Evolutionary conservation across 2,329 filamentous ascomycete genomes (phyloP), one percentile per base, ranked within the genome.

Genomic region (Immersiporthe knoxdaviesiana): DNA sequence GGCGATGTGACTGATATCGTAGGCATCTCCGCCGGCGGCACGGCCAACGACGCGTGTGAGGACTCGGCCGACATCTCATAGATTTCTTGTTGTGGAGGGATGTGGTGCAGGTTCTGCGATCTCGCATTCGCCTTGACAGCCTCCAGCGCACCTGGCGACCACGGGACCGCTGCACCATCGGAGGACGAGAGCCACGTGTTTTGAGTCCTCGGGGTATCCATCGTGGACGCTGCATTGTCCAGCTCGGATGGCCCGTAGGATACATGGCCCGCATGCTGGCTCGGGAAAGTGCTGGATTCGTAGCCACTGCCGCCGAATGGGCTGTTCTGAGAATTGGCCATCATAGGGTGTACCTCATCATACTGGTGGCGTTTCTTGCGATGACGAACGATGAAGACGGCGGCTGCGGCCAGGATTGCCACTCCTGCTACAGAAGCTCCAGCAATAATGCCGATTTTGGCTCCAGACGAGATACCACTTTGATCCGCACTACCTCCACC

Each of bases 301-400:
- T 62, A 59, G 14, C 14, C 60, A 58, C 44, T 64, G 50, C 65
- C 65, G 50, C 65, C 65, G 41, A 21, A 30, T 18, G 16, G 54
- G 27, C 39, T 56, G 68, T 70, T 69, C 18, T 73, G 71, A n/a
- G 73, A 54, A 47, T 52, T 41, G 37, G 58, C 70, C 18, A 78
- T 73, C 75, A 79, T 77, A 8, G 75, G 76, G 44, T 75, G 76
- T 35, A 74, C 74, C 68, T 79, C 76, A 35, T 78, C 76, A 7
- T 64, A 67, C 10, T 62, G 52, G 50, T 70, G 69, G 16, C 70
- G 63, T 37, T 71, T 74, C 59, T 72, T 73, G 39, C 74, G 71
- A 58, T 73, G 71, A 11, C 75, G 75, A 12, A 77, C 35, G 16
- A 76, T 65, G 16, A 76, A 68, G 69, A 74, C 74, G 8, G 75